phyloP scores from a whole-genome alignment of 192 early-diverging fungal genomes.

The Entomortierella chlamydospora region DNA sequence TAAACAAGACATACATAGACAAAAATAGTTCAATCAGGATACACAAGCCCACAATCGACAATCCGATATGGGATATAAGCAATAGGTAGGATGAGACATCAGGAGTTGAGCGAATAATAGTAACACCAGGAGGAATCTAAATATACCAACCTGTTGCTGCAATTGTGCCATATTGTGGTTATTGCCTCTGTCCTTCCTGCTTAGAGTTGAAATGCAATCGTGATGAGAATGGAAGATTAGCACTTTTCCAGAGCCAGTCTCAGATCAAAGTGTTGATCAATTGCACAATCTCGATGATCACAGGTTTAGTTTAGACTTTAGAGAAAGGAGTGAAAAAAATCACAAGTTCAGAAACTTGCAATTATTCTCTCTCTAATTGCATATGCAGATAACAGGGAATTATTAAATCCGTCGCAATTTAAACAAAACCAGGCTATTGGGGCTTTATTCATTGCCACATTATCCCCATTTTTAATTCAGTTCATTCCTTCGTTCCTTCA shows the following conservation, averaged over 20 bases:
- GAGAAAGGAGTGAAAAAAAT: not conserved
- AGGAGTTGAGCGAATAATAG: not conserved
- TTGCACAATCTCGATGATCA: no score
- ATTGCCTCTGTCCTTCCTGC: not conserved
- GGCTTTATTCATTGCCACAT: not conserved
- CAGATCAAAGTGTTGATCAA: no score
- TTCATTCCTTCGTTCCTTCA: not conserved
- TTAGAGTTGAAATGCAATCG: no score
- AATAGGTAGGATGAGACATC: not conserved
- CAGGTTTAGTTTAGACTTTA: no score
- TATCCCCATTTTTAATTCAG: not conserved
- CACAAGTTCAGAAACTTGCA: no score
- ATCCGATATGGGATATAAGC: not conserved
- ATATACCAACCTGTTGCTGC: not conserved
- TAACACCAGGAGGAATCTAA: not conserved
- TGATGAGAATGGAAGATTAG: no score
- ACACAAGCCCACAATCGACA: not conserved
- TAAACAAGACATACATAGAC: not conserved
- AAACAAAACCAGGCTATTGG: not conserved
- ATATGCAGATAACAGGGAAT: not conserved
- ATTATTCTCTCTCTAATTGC: conserved; percentile 7
- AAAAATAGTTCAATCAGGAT: not conserved
- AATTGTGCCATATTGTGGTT: not conserved
- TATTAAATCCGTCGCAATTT: not conserved
- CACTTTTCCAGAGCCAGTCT: no score